These are phyloP conservation scores for Botrytis tulipae DNA, from an alignment of 2,329 filamentous ascomycete species.

Conservation along the genomic window DNA sequence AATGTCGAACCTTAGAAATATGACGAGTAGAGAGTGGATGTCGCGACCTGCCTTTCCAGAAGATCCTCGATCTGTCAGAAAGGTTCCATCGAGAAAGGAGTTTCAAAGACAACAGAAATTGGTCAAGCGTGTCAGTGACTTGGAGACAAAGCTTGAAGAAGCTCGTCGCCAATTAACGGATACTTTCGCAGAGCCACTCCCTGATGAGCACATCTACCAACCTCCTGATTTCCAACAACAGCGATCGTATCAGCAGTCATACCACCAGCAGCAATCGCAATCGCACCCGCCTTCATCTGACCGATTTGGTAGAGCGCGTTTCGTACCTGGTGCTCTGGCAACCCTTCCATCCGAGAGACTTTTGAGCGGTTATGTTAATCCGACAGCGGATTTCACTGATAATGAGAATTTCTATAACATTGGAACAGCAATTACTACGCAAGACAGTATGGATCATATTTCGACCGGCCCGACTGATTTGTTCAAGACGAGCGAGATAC, in stretches of 20 bases:
- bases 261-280: constrained; percentile 20
- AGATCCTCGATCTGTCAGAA: constrained; percentile 35
- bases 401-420: constrained; percentile 16
- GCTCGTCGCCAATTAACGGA: constrained; percentile 54
- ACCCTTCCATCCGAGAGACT: constrained; percentile 47
- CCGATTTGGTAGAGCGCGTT: constrained; percentile 38
- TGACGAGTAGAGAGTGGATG: constrained; percentile 19
- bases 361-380: constrained; percentile 39
- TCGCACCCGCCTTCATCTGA: constrained; percentile 22
- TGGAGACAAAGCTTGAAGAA: constrained; percentile 56
- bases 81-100: constrained; percentile 54
- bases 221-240: not conserved
- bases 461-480: not conserved
- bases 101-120: constrained; percentile 56
- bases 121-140: constrained; percentile 57
- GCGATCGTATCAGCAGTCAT: not conserved
- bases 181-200: constrained; percentile 43
- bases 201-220: constrained; percentile 31
- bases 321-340: constrained; percentile 44
- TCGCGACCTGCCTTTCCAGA: not conserved
- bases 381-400: constrained; percentile 22
- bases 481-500: constrained; percentile 3
- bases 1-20: constrained; percentile 31
- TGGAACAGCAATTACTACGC: constrained; percentile 20
- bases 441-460: constrained; percentile 16